These are phyloP conservation scores for Bipolaris oryzae DNA, from an alignment of 2,329 filamentous ascomycete genomes.

Conservation along the genomic window DNA sequence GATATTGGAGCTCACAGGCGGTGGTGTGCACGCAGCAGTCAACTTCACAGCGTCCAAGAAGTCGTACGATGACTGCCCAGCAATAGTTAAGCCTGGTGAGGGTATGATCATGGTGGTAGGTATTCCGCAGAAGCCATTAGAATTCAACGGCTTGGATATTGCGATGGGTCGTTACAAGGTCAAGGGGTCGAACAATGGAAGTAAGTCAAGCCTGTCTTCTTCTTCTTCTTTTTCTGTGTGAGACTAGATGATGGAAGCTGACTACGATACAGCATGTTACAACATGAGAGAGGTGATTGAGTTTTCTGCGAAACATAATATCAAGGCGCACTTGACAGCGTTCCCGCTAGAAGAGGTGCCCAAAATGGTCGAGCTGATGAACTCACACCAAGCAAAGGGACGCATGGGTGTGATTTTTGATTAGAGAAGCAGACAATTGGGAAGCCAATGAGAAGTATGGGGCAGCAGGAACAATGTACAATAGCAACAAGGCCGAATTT, in stretches of 20 bases:
- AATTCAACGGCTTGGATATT: slow-evolving; percentile 43
- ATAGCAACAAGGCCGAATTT: background rate
- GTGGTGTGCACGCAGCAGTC: slow-evolving; percentile 39
- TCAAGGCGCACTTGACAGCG: slow-evolving; percentile 37
- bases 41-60: slow-evolving; percentile 43
- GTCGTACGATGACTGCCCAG: slow-evolving; percentile 42
- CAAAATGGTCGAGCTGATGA: slow-evolving; percentile 46
- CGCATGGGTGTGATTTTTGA: slow-evolving; percentile 43
- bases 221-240: background rate
- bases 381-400: slow-evolving; percentile 37
- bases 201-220: slow-evolving; percentile 23
- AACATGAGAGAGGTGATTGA: slow-evolving; percentile 45
- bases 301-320: slow-evolving; percentile 43
- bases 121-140: slow-evolving; percentile 39
- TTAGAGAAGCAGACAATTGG: background rate
- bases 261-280: slow-evolving; percentile 48
- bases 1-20: slow-evolving; percentile 36
- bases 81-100: slow-evolving; percentile 37
- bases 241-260: slow-evolving; percentile 37
- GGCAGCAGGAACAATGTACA: background rate
- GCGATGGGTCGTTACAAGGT: slow-evolving; percentile 35
- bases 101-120: slow-evolving; percentile 46
- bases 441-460: background rate
- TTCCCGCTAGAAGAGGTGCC: slow-evolving; percentile 42
- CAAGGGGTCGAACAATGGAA: slow-evolving; percentile 44